A percentile compares a stretch with the other conserved stretches of the same genome.
Conservation (phyloP, 1,284 basidiomycete species). For the Malassezia equina region DNA sequence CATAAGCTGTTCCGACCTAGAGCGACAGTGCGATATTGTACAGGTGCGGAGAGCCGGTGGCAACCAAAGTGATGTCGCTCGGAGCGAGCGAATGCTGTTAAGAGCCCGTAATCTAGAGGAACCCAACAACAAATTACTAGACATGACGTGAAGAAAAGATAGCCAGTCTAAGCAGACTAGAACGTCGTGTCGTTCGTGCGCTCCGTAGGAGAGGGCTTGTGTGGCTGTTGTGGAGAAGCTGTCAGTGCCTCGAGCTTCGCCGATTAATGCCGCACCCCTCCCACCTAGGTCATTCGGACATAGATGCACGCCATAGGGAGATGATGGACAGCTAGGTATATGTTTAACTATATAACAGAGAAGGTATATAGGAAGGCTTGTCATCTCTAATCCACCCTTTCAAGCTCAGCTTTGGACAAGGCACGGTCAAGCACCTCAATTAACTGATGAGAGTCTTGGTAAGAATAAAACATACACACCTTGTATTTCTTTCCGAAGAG, state of each 20-base stretch:
- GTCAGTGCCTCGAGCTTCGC: background rate
- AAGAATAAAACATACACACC: conserved; percentile 8
- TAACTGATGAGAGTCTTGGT: conserved; percentile 12
- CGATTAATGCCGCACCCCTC: too few relatives aligned
- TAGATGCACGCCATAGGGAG: too few relatives aligned
- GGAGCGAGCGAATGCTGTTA: too few relatives aligned
- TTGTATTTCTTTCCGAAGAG: background rate
- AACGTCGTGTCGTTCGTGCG: too few relatives aligned
- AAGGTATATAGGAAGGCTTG: background rate
- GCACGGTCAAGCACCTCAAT: conserved; percentile 8
- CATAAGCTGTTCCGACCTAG: too few relatives aligned
- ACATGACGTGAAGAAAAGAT: too few relatives aligned
- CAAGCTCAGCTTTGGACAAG: background rate
- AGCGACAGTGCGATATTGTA: background rate
- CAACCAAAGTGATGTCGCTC: background rate
- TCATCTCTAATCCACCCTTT: background rate
- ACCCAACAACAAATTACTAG: too few relatives aligned
- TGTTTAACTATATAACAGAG: background rate
- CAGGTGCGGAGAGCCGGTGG: background rate
- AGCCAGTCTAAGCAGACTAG: too few relatives aligned
- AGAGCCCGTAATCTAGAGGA: background rate
- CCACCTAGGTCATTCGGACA: too few relatives aligned
- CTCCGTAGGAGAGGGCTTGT: background rate
- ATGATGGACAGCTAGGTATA: too few relatives aligned
- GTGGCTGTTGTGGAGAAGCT: background rate